These are phyloP conservation scores for Euryodendron excelsum DNA, from an alignment of 148 eudicot genomes.

Conservation along the genomic window DNA sequence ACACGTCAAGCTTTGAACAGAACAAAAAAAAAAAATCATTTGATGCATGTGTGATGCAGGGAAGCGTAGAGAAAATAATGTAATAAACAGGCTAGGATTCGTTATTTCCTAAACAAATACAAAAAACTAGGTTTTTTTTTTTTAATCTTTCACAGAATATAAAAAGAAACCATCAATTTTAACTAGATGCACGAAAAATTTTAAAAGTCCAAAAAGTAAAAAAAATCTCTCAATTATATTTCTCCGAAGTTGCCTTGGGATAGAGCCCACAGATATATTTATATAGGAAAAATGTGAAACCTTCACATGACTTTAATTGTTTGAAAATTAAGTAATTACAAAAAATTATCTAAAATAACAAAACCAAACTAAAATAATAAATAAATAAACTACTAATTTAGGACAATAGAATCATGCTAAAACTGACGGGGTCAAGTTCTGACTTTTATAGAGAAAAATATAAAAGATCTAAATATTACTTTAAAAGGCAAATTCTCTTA, in stretches of 20 bases:
- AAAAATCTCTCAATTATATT: neutral
- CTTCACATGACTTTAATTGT: no score
- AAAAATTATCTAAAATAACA: no score
- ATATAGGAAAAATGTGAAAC: no score
- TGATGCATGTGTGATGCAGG: neutral
- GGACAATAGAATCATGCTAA: neutral
- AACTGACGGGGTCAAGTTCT: neutral
- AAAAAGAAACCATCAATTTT: neutral
- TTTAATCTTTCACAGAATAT: neutral
- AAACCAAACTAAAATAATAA: no score
- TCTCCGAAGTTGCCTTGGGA: neutral
- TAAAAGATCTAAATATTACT: no score
- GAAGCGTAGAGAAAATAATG: neutral
- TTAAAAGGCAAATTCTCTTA: neutral
- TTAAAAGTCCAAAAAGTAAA: neutral
- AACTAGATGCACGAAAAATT: neutral
- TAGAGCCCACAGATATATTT: neutral
- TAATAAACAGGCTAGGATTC: no score
- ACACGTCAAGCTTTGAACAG: neutral
- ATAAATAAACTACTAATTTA: no score
- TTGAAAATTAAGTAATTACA: no score
- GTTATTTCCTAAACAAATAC: no score
- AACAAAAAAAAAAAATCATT: no score
- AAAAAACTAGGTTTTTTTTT: no score
- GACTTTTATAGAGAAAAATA: no score